These are phyloP conservation scores for Xylariaceae sp. DNA, from an alignment of 2,329 filamentous ascomycete genomes.

Conservation along the genomic window DNA sequence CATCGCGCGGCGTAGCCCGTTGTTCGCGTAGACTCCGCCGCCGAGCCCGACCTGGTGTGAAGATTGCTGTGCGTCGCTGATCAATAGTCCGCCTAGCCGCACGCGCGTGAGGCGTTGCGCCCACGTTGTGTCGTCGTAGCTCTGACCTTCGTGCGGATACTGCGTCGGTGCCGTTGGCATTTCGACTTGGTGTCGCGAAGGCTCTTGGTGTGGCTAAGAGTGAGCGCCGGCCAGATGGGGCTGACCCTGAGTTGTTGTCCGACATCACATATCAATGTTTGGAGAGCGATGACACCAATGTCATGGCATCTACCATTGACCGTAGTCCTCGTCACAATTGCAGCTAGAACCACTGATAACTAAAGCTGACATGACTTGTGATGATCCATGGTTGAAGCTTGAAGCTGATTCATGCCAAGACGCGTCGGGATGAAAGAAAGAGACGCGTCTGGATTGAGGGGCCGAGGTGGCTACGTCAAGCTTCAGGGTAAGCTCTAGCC, in stretches of 20 bases:
- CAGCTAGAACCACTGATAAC: no score
- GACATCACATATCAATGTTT: slow-evolving; percentile 10
- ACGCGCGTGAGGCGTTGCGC: slow-evolving; percentile 58
- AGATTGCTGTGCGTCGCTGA: slow-evolving; percentile 55
- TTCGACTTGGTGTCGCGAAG: slow-evolving; percentile 32
- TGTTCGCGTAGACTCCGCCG: slow-evolving; percentile 57
- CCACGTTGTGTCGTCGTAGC: slow-evolving; percentile 39
- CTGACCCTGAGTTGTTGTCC: slow-evolving; percentile 13
- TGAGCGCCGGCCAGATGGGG: slow-evolving; percentile 16
- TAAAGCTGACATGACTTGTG: no score
- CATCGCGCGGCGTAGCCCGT: slow-evolving; percentile 36
- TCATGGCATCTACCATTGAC: no score
- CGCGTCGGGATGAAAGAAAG: no score
- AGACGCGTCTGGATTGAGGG: no score
- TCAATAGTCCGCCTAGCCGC: slow-evolving; percentile 59
- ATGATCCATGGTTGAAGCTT: no score
- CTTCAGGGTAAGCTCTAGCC: no score
- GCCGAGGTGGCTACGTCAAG: no score
- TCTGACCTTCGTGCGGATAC: slow-evolving; percentile 44
- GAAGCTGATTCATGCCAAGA: no score
- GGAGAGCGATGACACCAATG: no score
- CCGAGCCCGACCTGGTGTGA: slow-evolving; percentile 58
- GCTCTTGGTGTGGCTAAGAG: slow-evolving; percentile 28
- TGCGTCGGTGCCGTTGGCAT: slow-evolving; percentile 36
- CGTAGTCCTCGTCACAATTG: no score